Evolutionary conservation across 2,329 filamentous ascomycete genomes (phyloP).

Genomic region (Fusarium sarcochroum): DNA sequence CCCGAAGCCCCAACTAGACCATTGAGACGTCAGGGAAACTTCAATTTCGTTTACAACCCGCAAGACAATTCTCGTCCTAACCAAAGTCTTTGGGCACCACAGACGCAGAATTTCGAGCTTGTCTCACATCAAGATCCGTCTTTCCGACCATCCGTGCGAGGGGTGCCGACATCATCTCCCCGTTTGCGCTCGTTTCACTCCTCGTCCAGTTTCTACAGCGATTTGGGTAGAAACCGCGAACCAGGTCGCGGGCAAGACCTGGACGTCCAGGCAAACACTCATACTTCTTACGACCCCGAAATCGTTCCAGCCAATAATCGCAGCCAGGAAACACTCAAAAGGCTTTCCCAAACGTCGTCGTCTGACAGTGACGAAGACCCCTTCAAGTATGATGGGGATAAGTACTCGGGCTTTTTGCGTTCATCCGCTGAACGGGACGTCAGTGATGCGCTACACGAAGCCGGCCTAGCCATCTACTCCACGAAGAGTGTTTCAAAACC

Average conservation of each 20-base stretch:
- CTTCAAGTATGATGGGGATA: constrained; percentile 61
- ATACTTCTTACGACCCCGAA: constrained; percentile 3
- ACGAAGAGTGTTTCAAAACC: constrained; percentile 8
- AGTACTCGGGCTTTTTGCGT: constrained; percentile 56
- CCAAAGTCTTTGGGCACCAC: constrained; percentile 3
- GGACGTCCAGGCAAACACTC: constrained; percentile 2
- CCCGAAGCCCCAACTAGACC: constrained; percentile 19
- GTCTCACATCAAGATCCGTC: constrained; percentile 29
- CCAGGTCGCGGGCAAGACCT: constrained; percentile 14
- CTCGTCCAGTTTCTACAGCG: constrained; percentile 49
- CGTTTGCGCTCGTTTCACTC: constrained; percentile 48
- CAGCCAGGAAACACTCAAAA: constrained; percentile 26
- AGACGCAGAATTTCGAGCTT: constrained; percentile 27
- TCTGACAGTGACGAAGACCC: constrained; percentile 58
- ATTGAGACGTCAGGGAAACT: constrained; percentile 33
- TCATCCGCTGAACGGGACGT: constrained; percentile 60
- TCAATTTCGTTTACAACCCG: constrained; percentile 27
- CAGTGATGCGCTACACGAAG: constrained; percentile 56
- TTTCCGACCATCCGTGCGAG: constrained; percentile 22
- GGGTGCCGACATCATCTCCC: constrained; percentile 20
- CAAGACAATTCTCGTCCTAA: constrained; percentile 17
- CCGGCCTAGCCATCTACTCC: constrained; percentile 43
- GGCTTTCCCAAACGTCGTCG: constrained; percentile 51
- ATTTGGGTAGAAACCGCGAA: constrained; percentile 24
- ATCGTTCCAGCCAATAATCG: not conserved